Evolutionary conservation across 2,329 filamentous ascomycete species (phyloP), one percentile per base, ranked within the genome.

Genomic region (Verticillium longisporum): DNA sequence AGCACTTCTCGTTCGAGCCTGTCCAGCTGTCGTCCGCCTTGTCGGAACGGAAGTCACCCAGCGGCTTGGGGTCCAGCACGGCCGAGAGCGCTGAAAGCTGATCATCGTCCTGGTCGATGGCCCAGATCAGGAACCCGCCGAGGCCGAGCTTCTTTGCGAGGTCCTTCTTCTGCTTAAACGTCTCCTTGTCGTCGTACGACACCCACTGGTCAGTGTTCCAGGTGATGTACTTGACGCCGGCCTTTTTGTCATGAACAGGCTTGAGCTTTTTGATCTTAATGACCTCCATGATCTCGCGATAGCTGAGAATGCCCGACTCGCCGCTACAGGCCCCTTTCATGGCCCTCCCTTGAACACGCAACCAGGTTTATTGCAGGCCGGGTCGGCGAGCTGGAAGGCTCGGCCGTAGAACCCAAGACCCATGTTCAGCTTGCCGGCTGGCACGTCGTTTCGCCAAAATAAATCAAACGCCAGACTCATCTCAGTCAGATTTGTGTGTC

Each of bases 401-500:
- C 75, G 68, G 4, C 78, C 77, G 63, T 83, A 83, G 61, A 79
- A 82, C 3, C 71, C 77, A 2, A 78, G 37, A 1, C 81, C 81
- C 7, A 84, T 60, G 3, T 67, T 69, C 4, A 84, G 70, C 32
- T 78, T 75, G 0, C 63, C 56, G 0, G 80, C 74, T 4, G 71
- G 66, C 33, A 85, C 70, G 38, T 76, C 67, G 59, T 75, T 77
- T 7, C 78, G 71, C 79, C 81, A 83, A 2, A 84, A 66, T 0
- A 83, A 75, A 2, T 82, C 74, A 0, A 82, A 61, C 0, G 68
- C 71, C 0, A 63, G n/a, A 1, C 79, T 64, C 34, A 82, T 80
- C 63, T 82, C 78, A 2, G 78, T 79, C 1, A 81, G 60, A 63
- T 83, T 81, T 1, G 79, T 80, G 61, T 83, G 80, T 0, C 71